Evolutionary conservation across 306 rosid species (phyloP).

Genomic region (Oemleria cerasiformis): DNA sequence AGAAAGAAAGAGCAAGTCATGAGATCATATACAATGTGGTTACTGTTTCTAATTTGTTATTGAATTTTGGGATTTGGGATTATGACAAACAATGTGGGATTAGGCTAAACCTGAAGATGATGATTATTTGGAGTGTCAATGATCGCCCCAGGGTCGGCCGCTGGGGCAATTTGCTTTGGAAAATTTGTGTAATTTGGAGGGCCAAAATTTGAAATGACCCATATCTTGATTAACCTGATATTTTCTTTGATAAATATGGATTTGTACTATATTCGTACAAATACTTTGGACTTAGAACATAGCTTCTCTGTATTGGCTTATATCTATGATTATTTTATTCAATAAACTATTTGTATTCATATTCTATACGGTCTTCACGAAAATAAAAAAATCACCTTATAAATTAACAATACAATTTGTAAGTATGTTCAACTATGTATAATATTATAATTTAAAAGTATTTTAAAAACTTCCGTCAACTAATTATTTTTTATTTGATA

Average conservation of each 20-base stretch:
- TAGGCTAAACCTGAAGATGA: no score
- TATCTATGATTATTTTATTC: neutral
- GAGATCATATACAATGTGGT: neutral
- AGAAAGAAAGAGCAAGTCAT: neutral
- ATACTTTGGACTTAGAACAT: neutral
- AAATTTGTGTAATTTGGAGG: neutral
- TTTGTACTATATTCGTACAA: conserved; percentile 4
- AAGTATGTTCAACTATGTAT: no score
- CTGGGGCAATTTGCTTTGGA: neutral
- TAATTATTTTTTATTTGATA: no score
- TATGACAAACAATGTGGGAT: neutral
- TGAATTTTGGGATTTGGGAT: conserved; percentile 15
- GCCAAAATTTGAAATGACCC: neutral
- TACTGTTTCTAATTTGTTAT: conserved; percentile 1
- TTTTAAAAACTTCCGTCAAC: no score
- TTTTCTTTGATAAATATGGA: conserved; percentile 1
- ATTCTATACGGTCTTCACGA: no score
- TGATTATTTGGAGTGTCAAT: neutral
- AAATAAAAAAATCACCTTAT: no score
- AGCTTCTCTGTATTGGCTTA: neutral
- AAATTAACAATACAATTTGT: no score
- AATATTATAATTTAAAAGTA: no score
- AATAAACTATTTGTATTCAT: neutral
- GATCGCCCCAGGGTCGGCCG: neutral
- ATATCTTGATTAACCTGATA: neutral